Base-by-base conservation (phyloP, 2,329 filamentous ascomycete genomes). In the Fusarium austroafricanum region DNA sequence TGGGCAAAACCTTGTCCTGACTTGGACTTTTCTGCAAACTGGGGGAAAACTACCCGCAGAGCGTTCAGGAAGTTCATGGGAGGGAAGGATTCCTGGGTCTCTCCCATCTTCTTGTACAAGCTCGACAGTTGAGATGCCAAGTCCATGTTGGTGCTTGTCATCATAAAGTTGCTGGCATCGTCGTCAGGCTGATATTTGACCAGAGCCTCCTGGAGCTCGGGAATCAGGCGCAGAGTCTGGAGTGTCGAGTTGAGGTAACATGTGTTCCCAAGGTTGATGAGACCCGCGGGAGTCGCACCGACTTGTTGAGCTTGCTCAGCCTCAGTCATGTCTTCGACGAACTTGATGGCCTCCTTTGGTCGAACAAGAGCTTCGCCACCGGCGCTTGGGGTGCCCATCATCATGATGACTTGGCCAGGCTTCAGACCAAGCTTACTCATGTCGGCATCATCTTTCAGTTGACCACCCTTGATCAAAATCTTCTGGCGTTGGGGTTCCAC, bases 211-310 rank as follows among this genome's bases (percentile, higher is more conserved):
- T 97, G 93, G 35, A 99, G 87, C 81, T 99, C 96, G 10, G 96
- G 96, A 61, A 99, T 93, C 53, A 91, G 87, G 65, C 92, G 90
- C 70, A 99, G 83, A 6, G 93, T 91, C 79, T 99, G 96, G n/a
- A 99, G 85, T 0, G 95, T 97, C 49, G 96, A 96, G 84, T 99
- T 99, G 75, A 98, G 89, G 78, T 99, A 99, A 83, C 96, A 99
- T 6, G 96, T 99, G 80, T 99, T 99, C 72, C 96, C 96, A 64
- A 97, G 83, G 76, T 99, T 99, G 77, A 92, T 87, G 65, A 99
- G 83, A 45, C 96, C 96, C 57, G 94, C 92, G 3, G 96, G 96
- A 44, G 87, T 95, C 46, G 94, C 94, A 60, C 93, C 94, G 61
- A 90, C 91, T 76, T 91, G 88, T 78, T 90, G 89, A 21, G 96